Base-by-base conservation (phyloP, 2,329 filamentous ascomycete genomes). In the Scolecobasidium constrictum region DNA sequence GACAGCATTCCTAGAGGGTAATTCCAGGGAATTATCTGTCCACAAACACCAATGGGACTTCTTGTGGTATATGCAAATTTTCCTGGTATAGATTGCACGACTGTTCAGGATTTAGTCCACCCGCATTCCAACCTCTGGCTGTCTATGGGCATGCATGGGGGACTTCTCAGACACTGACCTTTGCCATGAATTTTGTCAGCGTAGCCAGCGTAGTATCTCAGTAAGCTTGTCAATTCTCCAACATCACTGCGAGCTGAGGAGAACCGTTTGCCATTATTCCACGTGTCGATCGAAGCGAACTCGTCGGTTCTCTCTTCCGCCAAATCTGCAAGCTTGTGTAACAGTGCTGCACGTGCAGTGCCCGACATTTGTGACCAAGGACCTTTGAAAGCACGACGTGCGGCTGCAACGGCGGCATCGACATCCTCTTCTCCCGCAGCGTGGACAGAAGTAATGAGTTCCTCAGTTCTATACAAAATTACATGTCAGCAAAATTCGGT, bases 11-110 rank as follows among this genome's bases (percentile, higher is more conserved):
- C 69, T 2, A 88, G 68, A 2, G 84, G 84, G 50, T 82, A 86
- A 58, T 90, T 90, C 81, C 83, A 90, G 47, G 83, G 82, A 46
- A 86, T 85, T 49, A 88, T 87, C 60, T 77, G 72, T 2, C 73
- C 83, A 51, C 82, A 84, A 0, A 92, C 84, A 31, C 85, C 85
- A 23, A 90, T 65, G 2, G 85, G 84, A 60, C 90, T 78, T 47
- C 79, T 75, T 43, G 86, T 64, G 0, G 82, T 87, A 57, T 88
- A 90, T 3, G 81, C 82, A 48, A 88, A 72, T 62, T 87, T 88
- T 36, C 67, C 63, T 1, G 75, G 72, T 2, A 74, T 77, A 7
- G 80, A 81, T 51, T 83, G 78, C 50, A 88, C 85, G n/a, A 81
- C 80, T 76, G n/a, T n/a, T n/a, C n/a, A n/a, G n/a, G n/a, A n/a